phyloP scores from a whole-genome alignment of 495 filamentous ascomycete species.

The Tuber calosporum region DNA sequence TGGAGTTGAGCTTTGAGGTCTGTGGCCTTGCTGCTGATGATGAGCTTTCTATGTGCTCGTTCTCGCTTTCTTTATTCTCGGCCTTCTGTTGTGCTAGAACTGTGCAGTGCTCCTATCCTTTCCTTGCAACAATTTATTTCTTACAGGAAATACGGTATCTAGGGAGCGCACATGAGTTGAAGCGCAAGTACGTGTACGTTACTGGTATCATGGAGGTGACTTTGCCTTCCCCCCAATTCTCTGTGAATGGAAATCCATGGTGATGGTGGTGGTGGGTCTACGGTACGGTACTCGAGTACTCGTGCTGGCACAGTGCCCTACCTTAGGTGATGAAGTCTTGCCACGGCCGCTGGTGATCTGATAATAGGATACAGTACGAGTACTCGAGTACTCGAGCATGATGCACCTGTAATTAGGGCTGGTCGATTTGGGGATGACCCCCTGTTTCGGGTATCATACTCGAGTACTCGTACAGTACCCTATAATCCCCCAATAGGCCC shows the following conservation, averaged over 20 bases:
- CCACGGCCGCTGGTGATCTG: background rate
- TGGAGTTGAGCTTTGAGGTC: background rate
- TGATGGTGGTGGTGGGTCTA: background rate
- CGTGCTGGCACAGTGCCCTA: no score
- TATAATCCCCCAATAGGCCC: constrained; percentile 10
- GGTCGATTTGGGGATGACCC: constrained; percentile 8
- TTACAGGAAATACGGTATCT: background rate
- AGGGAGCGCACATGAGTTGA: background rate
- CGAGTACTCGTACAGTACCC: no score
- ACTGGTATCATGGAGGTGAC: background rate
- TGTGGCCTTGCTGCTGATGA: background rate
- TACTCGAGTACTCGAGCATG: no score
- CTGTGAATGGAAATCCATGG: background rate
- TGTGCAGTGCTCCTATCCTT: background rate
- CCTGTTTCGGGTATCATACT: constrained; percentile 37
- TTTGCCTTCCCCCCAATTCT: background rate
- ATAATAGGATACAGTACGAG: no score
- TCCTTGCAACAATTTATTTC: background rate
- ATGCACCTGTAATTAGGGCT: background rate
- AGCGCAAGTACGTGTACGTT: background rate
- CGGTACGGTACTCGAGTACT: no score
- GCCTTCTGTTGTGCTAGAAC: no score
- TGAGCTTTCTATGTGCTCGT: background rate
- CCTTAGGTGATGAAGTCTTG: background rate
- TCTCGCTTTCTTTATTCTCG: background rate